phyloP scores from a whole-genome alignment of 1,284 basidiomycete genomes.

The Ganoderma lingzhi region DNA sequence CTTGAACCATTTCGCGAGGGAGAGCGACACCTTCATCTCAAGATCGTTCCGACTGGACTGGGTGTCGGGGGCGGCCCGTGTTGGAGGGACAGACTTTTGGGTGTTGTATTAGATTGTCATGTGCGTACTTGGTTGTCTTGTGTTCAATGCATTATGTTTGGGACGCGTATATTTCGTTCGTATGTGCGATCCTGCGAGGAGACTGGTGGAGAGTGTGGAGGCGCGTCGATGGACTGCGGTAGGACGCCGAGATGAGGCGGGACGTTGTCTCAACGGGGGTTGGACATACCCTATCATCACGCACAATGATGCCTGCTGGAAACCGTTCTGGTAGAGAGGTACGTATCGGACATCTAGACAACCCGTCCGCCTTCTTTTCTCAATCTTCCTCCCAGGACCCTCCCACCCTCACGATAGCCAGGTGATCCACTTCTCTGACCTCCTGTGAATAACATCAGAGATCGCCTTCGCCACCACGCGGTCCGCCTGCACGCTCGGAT shows the following conservation, averaged over 20 bases:
- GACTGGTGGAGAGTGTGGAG: background rate
- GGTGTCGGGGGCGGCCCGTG: conserved; percentile 62
- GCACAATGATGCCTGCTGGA: too few species aligned
- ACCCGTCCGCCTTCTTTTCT: background rate
- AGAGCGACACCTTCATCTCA: conserved; percentile 55
- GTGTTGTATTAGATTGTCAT: conserved; percentile 1
- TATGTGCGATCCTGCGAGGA: background rate
- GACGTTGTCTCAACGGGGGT: background rate
- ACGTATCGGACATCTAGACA: background rate
- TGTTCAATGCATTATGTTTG: background rate
- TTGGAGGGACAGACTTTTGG: conserved; percentile 52
- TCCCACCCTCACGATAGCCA: conserved; percentile 51
- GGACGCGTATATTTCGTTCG: background rate
- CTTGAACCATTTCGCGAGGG: conserved; percentile 62
- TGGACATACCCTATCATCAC: background rate
- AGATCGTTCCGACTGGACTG: conserved; percentile 49
- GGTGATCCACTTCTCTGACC: conserved; percentile 52
- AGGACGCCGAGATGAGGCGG: background rate
- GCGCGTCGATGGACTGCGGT: background rate
- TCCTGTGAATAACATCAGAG: conserved; percentile 51
- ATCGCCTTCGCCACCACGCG: conserved; percentile 61
- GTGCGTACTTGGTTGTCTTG: background rate
- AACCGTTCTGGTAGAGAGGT: background rate
- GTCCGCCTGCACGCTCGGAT: conserved; percentile 63
- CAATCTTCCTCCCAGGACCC: background rate